These are phyloP conservation scores for Pyronema omphalodes DNA, from an alignment of 495 filamentous ascomycete genomes.

Conservation along the genomic window DNA sequence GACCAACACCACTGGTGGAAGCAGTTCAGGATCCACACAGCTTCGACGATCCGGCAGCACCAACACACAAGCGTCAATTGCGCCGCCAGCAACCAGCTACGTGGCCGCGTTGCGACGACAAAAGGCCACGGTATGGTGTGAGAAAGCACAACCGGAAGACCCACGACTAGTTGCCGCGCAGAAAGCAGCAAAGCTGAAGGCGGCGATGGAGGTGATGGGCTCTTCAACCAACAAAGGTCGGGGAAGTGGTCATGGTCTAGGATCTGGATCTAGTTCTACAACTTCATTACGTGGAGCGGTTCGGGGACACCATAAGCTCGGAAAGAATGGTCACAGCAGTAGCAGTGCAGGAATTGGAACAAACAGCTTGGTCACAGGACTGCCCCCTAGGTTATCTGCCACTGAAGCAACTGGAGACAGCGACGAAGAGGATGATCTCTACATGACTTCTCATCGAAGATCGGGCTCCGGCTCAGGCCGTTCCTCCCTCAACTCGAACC, in stretches of 20 bases:
- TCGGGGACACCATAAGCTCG: neutral
- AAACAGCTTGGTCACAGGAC: conserved; percentile 34
- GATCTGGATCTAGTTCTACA: conserved; percentile 16
- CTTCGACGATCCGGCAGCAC: conserved; percentile 19
- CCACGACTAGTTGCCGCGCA: conserved; percentile 63
- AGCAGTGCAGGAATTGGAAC: conserved; percentile 13
- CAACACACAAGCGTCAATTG: conserved; percentile 16
- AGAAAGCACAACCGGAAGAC: conserved; percentile 84
- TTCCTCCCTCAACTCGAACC: conserved; percentile 39
- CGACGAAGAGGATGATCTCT: conserved; percentile 51
- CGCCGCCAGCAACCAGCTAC: conserved; percentile 33
- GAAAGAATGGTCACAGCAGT: conserved; percentile 15
- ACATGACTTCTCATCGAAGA: conserved; percentile 42
- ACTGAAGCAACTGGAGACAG: conserved; percentile 80
- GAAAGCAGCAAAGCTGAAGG: conserved; percentile 63
- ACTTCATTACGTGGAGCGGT: conserved; percentile 10
- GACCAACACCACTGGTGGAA: conserved; percentile 13
- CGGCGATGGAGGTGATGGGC: conserved; percentile 50
- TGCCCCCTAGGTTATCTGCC: conserved; percentile 80
- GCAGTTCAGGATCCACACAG: conserved; percentile 9
- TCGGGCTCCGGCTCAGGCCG: conserved; percentile 63
- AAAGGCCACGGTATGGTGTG: conserved; percentile 97
- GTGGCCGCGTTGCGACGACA: conserved; percentile 88
- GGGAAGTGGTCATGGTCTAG: conserved; percentile 16
- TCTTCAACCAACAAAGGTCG: conserved; percentile 29